A percentile compares a stretch with the other conserved stretches of the same genome.
phyloP scores from a whole-genome alignment of 78 protist genomes.

The Dictyostelium capitatum region DNA sequence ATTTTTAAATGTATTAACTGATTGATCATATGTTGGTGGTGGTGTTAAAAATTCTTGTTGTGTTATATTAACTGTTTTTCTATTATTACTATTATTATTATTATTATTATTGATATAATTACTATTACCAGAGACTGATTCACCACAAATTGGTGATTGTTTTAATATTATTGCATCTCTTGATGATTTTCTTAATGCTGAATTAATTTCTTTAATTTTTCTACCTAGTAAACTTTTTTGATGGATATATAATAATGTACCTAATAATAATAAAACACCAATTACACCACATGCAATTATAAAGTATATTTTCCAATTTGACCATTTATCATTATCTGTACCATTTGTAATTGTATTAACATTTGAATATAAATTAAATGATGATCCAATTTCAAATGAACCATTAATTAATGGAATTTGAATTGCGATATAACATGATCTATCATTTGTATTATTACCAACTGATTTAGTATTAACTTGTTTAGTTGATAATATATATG shows the following conservation, averaged over 20 bases:
- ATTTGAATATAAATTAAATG: neutral
- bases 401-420: neutral
- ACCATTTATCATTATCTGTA: neutral
- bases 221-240: neutral
- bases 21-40: neutral
- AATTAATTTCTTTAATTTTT: neutral
- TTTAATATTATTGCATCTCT: neutral
- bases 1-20: no score
- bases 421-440: neutral
- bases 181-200: conserved; percentile 4
- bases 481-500: neutral
- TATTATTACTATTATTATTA: neutral
- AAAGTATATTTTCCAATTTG: conserved; percentile 2
- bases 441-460: neutral
- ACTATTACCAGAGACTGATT: no score
- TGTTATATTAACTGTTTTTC: neutral
- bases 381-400: conserved; percentile 16
- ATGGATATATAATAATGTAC: neutral
- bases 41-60: neutral
- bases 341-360: neutral
- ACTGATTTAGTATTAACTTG: neutral
- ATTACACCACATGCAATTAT: neutral
- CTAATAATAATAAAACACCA: neutral
- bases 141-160: neutral
- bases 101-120: neutral